Conservation (phyloP, 176 grass and related monocot genomes). For the Bonia amplexicaulis region DNA sequence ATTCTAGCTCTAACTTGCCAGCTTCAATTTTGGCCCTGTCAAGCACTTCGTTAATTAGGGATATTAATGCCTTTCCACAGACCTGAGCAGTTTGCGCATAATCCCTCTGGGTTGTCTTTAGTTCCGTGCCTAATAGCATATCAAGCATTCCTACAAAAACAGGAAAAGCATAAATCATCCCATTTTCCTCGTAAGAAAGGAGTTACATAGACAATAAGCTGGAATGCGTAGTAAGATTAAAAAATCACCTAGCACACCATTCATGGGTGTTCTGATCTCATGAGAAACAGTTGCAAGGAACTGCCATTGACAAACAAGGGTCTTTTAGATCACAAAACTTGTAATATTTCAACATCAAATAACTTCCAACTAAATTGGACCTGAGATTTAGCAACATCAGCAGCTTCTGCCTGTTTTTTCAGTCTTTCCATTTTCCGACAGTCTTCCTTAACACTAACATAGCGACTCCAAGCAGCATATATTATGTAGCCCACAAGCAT, state of each 20-base stretch:
- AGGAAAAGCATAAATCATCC: slow-evolving; percentile 8
- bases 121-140: slow-evolving; percentile 85
- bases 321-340: slow-evolving; percentile 19
- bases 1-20: slow-evolving; percentile 77
- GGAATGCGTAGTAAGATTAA: background rate
- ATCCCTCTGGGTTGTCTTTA: slow-evolving; percentile 78
- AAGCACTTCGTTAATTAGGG: slow-evolving; percentile 94
- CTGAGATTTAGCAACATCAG: slow-evolving; percentile 99
- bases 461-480: slow-evolving; percentile 86
- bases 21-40: slow-evolving; percentile 98
- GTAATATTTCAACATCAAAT: background rate
- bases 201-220: background rate
- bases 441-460: slow-evolving; percentile 94
- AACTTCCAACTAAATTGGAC: slow-evolving; percentile 31
- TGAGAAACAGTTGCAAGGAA: slow-evolving; percentile 99
- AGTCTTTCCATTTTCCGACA: slow-evolving; percentile 83
- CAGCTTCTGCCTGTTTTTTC: slow-evolving; percentile 86
- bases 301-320: slow-evolving; percentile 44
- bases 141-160: slow-evolving; percentile 79
- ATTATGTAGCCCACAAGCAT: slow-evolving; percentile 83
- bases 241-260: slow-evolving; percentile 81
- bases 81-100: slow-evolving; percentile 90
- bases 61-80: slow-evolving; percentile 89
- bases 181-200: slow-evolving; percentile 17
- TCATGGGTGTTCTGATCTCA: slow-evolving; percentile 99